Evolutionary conservation across 495 filamentous ascomycete genomes (phyloP).

Genomic region (Penicillium canariense): DNA sequence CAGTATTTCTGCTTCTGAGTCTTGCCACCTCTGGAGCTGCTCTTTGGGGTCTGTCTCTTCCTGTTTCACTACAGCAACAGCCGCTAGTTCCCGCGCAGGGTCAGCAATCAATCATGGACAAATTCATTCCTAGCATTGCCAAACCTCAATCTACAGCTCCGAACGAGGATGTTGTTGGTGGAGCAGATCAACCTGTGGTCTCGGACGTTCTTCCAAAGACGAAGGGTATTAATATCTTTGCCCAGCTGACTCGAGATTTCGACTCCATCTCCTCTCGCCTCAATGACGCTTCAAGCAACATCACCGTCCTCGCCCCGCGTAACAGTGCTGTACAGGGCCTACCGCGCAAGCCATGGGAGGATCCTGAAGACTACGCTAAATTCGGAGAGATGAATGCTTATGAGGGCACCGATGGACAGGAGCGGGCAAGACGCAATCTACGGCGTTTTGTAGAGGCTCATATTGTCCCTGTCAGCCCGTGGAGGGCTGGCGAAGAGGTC

Average conservation of each 20-base stretch:
- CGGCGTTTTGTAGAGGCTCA: conserved; percentile 85
- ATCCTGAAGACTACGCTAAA: conserved; percentile 71
- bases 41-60: conserved; percentile 14
- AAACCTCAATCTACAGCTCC: conserved; percentile 37
- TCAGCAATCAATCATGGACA: conserved; percentile 36
- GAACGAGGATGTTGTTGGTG: conserved; percentile 20
- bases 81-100: conserved; percentile 13
- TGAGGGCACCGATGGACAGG: conserved; percentile 72
- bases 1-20: conserved; percentile 13
- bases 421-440: conserved; percentile 76
- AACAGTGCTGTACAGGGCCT: conserved; percentile 78
- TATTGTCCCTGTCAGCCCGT: conserved; percentile 72
- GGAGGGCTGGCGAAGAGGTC: conserved; percentile 71
- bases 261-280: conserved; percentile 67
- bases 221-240: conserved; percentile 82
- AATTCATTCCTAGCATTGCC: conserved; percentile 27
- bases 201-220: conserved; percentile 85
- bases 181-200: conserved; percentile 52
- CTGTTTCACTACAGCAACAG: conserved; percentile 8
- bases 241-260: conserved; percentile 80
- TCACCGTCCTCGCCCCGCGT: conserved; percentile 84
- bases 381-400: conserved; percentile 74
- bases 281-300: conserved; percentile 65
- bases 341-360: conserved; percentile 93
- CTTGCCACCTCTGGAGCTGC: conserved; percentile 12